Conservation (phyloP, 768 basidiomycete genomes). For the Kondoa subrosea region DNA sequence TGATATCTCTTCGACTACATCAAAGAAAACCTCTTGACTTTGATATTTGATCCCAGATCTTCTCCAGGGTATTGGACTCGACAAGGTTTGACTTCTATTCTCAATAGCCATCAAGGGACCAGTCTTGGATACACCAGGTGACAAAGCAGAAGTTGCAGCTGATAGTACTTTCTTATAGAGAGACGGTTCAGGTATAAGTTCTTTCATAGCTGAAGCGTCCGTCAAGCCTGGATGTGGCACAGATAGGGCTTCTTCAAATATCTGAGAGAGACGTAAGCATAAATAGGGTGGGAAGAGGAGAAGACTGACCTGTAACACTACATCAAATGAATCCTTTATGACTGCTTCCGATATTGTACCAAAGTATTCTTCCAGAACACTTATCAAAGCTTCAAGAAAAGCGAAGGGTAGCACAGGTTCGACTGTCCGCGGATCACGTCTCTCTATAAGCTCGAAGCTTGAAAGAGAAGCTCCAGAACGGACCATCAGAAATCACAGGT, state of each 20-base stretch:
- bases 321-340: conserved; percentile 80
- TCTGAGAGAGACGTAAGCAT: conserved; percentile 21
- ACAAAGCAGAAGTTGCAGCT: conserved; percentile 39
- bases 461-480: background rate
- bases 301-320: conserved; percentile 44
- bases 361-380: conserved; percentile 71
- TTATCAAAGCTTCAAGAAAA: conserved; percentile 67
- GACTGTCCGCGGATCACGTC: conserved; percentile 37
- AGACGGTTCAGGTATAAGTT: conserved; percentile 83
- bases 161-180: conserved; percentile 53
- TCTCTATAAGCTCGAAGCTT: too few relatives aligned
- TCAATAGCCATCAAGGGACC: background rate
- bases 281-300: background rate
- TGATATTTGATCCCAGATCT: conserved; percentile 64
- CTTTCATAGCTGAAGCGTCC: conserved; percentile 69
- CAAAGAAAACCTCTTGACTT: conserved; percentile 84
- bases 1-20: conserved; percentile 63
- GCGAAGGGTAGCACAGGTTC: conserved; percentile 81
- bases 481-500: background rate
- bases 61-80: conserved; percentile 86
- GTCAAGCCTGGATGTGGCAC: conserved; percentile 82
- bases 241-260: conserved; percentile 89
- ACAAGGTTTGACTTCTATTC: conserved; percentile 36
- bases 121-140: background rate
- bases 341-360: conserved; percentile 62